Evolutionary conservation across 495 filamentous ascomycete species (phyloP), one percentile per base, ranked within the genome.

Genomic region (Filosporella fistucella): DNA sequence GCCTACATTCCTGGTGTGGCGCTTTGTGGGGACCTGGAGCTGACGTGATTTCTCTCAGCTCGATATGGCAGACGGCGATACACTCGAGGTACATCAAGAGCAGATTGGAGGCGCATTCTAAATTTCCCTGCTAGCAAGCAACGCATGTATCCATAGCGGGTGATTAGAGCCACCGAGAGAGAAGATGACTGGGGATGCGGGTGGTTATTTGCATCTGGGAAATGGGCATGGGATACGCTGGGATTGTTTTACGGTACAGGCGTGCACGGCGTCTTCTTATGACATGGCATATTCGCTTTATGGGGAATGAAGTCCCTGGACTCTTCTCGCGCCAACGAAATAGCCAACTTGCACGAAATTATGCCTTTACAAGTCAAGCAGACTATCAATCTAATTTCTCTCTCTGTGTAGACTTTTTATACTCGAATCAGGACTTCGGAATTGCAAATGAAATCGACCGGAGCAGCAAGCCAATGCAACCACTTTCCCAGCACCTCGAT

Each of bases 1-100:
- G 18, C 21, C 30, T 11, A 16, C 4, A 16, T 25, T 20, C 2
- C 32, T 17, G 6, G 12, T 16, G 14, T 24, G 32, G 24, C 11
- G 3, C 20, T 29, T 26, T 37, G 8, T 25, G 41, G 9, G 12
- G 2, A 22, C 20, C 14, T 2, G 24, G 43, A 35, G 22, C 54
- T 56, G 36, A 57, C 42, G 7, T 46, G n/a, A 30, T 24, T 44
- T 11, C 22, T 28, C 11, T 40, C 44, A 98, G 93, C 82, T 98
- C 36, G 93, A 97, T 26, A 97, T 98, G 93, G 74, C 81, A 56
- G 94, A 99, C 55, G 93, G 94, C 13, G 94, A 99, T 59, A 94
- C 88, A 2, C 80, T 99, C 8, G 94, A 99, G 61, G 94, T 99
- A 21, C 94, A 97, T 68, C 94, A 97, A 58, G 94, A 99, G 63